A percentile compares a stretch with the other conserved stretches of the same genome.
Conservation (phyloP, 164 flowering plant species). For the Liquidambar formosana region DNA sequence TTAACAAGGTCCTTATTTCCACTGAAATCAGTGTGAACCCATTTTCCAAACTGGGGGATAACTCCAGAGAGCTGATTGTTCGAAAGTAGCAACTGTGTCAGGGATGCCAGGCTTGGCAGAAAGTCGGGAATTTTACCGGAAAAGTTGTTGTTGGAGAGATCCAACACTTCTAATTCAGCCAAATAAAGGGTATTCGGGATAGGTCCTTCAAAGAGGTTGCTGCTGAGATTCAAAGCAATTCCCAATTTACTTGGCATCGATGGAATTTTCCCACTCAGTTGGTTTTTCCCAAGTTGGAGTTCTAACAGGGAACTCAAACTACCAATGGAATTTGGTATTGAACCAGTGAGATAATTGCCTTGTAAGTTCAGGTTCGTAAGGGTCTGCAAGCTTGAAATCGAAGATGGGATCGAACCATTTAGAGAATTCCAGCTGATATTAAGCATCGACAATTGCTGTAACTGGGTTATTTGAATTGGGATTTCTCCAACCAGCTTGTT, state of each 20-base stretch:
- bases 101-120: slow-evolving; percentile 27
- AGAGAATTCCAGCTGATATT: slow-evolving; percentile 59
- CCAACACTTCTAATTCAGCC: slow-evolving; percentile 55
- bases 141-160: slow-evolving; percentile 73
- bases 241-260: slow-evolving; percentile 28
- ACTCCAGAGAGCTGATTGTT: slow-evolving; percentile 62
- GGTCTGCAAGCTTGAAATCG: too few relatives aligned
- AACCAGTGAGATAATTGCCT: slow-evolving; percentile 50
- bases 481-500: slow-evolving; percentile 54
- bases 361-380: slow-evolving; percentile 42
- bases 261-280: too few relatives aligned
- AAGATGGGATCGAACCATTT: slow-evolving; percentile 51
- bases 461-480: slow-evolving; percentile 35
- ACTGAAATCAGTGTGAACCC: slow-evolving; percentile 13
- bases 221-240: slow-evolving; percentile 69
- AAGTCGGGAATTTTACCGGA: slow-evolving; percentile 54
- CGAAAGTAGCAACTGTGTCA: slow-evolving; percentile 47
- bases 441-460: slow-evolving; percentile 35
- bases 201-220: slow-evolving; percentile 52
- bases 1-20: slow-evolving; percentile 50
- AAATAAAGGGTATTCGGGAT: slow-evolving; percentile 44
- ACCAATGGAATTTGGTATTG: slow-evolving; percentile 41
- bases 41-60: slow-evolving; percentile 34
- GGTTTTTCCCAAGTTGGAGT: too few relatives aligned
- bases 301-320: too few relatives aligned